phyloP scores from a whole-genome alignment of 805 yeast genomes.

The Metschnikowia santaceciliae region DNA sequence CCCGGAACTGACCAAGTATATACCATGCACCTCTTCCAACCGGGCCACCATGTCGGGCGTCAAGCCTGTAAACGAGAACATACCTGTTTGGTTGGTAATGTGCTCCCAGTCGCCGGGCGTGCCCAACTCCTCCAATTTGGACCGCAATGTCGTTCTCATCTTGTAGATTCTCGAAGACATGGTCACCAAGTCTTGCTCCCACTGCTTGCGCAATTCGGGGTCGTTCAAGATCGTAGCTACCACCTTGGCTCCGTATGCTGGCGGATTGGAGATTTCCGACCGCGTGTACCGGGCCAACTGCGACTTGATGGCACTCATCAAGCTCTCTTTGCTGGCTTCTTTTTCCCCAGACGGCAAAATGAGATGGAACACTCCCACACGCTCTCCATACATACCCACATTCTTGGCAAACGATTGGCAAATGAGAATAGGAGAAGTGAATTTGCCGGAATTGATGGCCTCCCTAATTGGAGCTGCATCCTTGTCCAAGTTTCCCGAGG shows the following conservation, averaged over 20 bases:
- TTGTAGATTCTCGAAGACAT: slow-evolving; percentile 81
- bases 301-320: slow-evolving; percentile 43
- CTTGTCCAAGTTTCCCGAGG: slow-evolving; percentile 76
- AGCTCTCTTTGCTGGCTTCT: slow-evolving; percentile 5
- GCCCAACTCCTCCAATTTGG: slow-evolving; percentile 49
- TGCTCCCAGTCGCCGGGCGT: slow-evolving; percentile 96
- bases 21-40: slow-evolving; percentile 72
- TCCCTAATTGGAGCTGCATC: slow-evolving; percentile 82
- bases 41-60: slow-evolving; percentile 69
- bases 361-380: slow-evolving; percentile 90
- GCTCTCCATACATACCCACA: slow-evolving; percentile 96
- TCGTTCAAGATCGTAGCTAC: slow-evolving; percentile 71
- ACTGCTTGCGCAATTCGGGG: slow-evolving; percentile 65
- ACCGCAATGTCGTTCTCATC: slow-evolving; percentile 72
- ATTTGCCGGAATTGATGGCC: slow-evolving; percentile 43
- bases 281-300: slow-evolving; percentile 76
- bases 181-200: slow-evolving; percentile 79
- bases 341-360: slow-evolving; percentile 40
- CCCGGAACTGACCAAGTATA: slow-evolving; percentile 78
- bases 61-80: slow-evolving; percentile 95
- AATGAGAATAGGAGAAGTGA: slow-evolving; percentile 54
- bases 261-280: slow-evolving; percentile 88
- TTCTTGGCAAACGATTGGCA: slow-evolving; percentile 97
- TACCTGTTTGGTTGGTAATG: slow-evolving; percentile 86
- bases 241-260: slow-evolving; percentile 91